A percentile compares a stretch with the other conserved stretches of the same genome.
Conservation (phyloP, 106 monocot species). For the Cymbidium sinense region DNA sequence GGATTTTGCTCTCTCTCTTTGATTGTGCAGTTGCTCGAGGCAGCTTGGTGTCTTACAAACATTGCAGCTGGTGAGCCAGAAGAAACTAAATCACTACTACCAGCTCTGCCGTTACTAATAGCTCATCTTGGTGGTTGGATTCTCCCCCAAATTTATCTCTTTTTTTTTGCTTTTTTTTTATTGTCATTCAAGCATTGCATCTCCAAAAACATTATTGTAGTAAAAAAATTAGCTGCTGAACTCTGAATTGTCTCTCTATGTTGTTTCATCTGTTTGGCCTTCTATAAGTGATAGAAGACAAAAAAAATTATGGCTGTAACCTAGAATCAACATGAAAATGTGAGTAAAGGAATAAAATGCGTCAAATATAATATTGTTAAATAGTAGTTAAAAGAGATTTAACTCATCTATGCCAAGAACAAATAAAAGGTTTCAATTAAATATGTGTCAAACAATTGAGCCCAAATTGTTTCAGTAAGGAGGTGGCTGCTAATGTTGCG, state of each 20-base stretch:
- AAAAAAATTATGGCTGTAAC: background rate
- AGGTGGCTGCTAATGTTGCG: background rate
- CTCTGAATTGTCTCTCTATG: background rate
- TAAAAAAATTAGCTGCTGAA: background rate
- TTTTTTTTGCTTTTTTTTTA: background rate
- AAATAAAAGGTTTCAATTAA: background rate
- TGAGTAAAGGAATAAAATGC: background rate
- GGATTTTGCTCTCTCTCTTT: constrained; percentile 7
- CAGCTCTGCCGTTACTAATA: constrained; percentile 87
- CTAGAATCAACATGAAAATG: background rate
- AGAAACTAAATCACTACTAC: constrained; percentile 78
- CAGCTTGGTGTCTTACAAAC: constrained; percentile 99
- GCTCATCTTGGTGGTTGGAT: constrained; percentile 94
- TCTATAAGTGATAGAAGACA: background rate
- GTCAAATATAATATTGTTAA: constrained; percentile 1
- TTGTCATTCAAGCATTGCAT: background rate
- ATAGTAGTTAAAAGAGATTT: background rate
- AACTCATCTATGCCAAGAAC: background rate
- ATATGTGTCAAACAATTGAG: background rate
- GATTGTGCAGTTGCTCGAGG: constrained; percentile 80
- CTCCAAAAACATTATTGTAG: background rate
- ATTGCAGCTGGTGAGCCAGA: constrained; percentile 93
- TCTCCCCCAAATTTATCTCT: background rate
- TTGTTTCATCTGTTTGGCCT: background rate
- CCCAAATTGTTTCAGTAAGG: background rate